These are phyloP conservation scores for Thermomucor indicae-seudaticae DNA, from an alignment of 371 early-diverging fungal genomes.

Conservation along the genomic window DNA sequence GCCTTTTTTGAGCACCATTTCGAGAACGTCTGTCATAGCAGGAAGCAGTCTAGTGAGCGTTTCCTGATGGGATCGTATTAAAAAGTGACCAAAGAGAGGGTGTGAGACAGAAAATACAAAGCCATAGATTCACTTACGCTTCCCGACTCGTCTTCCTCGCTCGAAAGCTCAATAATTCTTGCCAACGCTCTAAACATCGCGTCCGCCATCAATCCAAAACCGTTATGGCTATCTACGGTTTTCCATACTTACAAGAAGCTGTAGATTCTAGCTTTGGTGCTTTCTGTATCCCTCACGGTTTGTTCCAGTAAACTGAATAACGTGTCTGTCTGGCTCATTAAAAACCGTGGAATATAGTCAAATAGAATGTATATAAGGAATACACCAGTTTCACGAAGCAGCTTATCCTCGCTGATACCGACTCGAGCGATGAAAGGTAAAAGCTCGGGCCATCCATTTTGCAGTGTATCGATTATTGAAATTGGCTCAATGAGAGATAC, in stretches of 20 bases:
- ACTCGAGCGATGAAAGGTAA: constrained; percentile 70
- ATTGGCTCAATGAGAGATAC: constrained; percentile 82
- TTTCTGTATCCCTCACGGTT: constrained; percentile 76
- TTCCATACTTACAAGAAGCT: constrained; percentile 56
- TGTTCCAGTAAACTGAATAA: constrained; percentile 68
- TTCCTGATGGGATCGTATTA: too few relatives aligned
- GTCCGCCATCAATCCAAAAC: background rate
- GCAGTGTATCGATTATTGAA: constrained; percentile 74
- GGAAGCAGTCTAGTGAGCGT: too few relatives aligned
- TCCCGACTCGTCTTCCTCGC: too few relatives aligned
- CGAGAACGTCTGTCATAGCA: constrained; percentile 78
- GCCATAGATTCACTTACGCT: too few relatives aligned
- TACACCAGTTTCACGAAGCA: constrained; percentile 83
- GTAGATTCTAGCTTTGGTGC: constrained; percentile 69
- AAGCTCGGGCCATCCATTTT: constrained; percentile 76
- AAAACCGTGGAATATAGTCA: constrained; percentile 73
- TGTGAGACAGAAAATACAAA: too few relatives aligned
- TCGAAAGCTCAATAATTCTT: too few relatives aligned
- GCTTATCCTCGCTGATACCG: constrained; percentile 56
- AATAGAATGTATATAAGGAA: constrained; percentile 79
- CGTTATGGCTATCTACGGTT: too few relatives aligned
- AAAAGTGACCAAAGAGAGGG: too few relatives aligned
- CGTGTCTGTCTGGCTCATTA: constrained; percentile 56
- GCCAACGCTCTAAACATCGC: too few relatives aligned
- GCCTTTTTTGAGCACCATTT: constrained; percentile 61